Evolutionary conservation across 257 asterid species (phyloP), one percentile per base, ranked within the genome.

Genomic region (Solanum chilense): DNA sequence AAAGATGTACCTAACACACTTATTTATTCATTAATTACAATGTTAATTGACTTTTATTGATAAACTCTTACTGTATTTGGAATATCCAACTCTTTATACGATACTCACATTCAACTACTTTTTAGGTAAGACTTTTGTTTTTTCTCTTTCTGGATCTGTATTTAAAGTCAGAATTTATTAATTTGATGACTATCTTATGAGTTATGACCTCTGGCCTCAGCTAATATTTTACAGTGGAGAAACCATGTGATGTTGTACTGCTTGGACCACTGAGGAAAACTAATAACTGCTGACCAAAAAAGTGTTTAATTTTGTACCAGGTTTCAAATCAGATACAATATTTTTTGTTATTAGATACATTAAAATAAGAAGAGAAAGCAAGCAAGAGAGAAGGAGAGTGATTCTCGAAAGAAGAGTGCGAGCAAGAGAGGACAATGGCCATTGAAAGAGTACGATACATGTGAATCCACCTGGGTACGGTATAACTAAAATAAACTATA

Each of bases 391-490:
- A 15, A 6, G n/a, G 62, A 52, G 64, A 7, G n/a, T 7, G 11
- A 56, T 18, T 56, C 64, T 4, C 5, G 20, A 20, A 41, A 4
- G n/a, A 56, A 56, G 10, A 56, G n/a, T 1, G n/a, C 3, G 23
- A 16, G 60, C 23, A 52, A 52, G 60, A 49, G 60, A 49, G 60
- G 21, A 49, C 7, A 5, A 15, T 49, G 21, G 2, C 23, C 23
- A 16, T 9, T 1, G 20, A 52, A 11, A 52, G n/a, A 56, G n/a
- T 56, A 6, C 3, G 1, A 56, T 56, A 7, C n/a, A 56, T 20
- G 25, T 10, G 1, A 52, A 52, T 52, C 1, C 11, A 52, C 62
- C 18, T 1, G 12, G 0, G 8, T 56, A 56, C 12, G 0, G 0
- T 20, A 4, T 56, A 56, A 3, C 9, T 56, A 56, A 7, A 56